Evolutionary conservation across 305 asterid genomes (phyloP), one percentile per base, ranked within the genome.

Genomic region (Solanum hybrid): DNA sequence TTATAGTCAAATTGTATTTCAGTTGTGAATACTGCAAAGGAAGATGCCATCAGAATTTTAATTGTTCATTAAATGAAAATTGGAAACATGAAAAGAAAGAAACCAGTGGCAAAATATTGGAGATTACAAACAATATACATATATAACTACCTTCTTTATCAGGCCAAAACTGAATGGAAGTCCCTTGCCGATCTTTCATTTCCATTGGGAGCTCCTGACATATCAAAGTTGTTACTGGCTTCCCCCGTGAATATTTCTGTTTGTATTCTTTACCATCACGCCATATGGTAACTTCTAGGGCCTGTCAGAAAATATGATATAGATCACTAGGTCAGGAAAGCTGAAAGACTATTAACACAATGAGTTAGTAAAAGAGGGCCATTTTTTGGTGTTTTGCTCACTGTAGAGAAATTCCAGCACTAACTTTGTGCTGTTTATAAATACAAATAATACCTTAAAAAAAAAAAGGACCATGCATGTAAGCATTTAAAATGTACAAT

Each of bases 231-330:
- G 96, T 92, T 90, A 92, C 89, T 89, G 99, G 98, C 94, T 89
- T 96, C 90, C 99, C 99, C 87, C 95, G 99, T 40, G 97, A 92
- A 94, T 94, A 97, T 89, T 92, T 97, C 93, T 97, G 99, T 92
- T 91, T 91, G 91, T 93, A 94, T 92, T 97, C 97, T 91, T 92
- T 96, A 34, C 99, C 99, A 86, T 94, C 94, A 75, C 99, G 98
- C 99, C 99, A 97, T 75, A 97, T 95, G 73, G 97, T 94, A 88
- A 97, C 98, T 92, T 97, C 98, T 69, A 97, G 96, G 87, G 93
- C 91, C 99, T 97, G 91, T 17, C 31, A 51, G 60, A 38, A 45
- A 56, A 90, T 32, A 88, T 69, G 69, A 73, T 60, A 73, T 78
- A 15, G 60, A 35, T 22, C 77, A 86, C 34, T 34, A 88, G 34